Evolutionary conservation across 805 yeast genomes (phyloP), one percentile per base, ranked within the genome.

Genomic region (Lipomyces spencermartinsiae): DNA sequence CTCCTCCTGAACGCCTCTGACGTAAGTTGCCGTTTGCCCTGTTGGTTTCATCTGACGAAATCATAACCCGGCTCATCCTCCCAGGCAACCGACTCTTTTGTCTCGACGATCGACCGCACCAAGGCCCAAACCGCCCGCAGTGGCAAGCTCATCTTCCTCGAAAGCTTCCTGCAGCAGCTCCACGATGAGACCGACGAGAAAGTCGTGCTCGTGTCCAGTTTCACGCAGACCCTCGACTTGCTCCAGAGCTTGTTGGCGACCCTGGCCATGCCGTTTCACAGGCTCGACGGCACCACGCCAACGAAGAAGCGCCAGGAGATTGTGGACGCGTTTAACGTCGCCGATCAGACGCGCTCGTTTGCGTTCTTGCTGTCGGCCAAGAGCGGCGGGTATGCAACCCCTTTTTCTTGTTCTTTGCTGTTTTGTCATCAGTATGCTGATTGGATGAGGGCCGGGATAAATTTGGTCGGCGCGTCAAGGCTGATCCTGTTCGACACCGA

Each of bases 271-370:
- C 75, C 85, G 0, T 89, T 82, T 74, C 77, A 83, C 5, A 81
- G 98, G 57, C 78, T 95, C 6, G 99, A 95, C 79, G 99, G 99
- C 0, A 82, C 91, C 0, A 92, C 97, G 0, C 90, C 92, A 0
- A 83, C 87, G 37, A 86, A 85, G 51, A 81, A 83, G 59, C 80
- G 99, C 51, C 90, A 87, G 66, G 77, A 82, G 3, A 79, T 91
- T 19, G 97, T 95, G 0, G 84, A 83, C 16, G 79, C 84, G 12
- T 94, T 94, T 78, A 93, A 93, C 76, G 83, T 77, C 25, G 67
- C 83, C 0, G 75, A 81, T 1, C 72, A 73, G 8, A 77, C 76
- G 43, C 68, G 73, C 16, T 77, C 81, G 3, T 86, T 90, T 75
- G 89, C 89, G 0, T 92, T 95, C 72, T 78, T 95, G 12, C 78